Evolutionary conservation across 495 filamentous ascomycete genomes (phyloP).

Genomic region (Symbiotaphrina buchneri): DNA sequence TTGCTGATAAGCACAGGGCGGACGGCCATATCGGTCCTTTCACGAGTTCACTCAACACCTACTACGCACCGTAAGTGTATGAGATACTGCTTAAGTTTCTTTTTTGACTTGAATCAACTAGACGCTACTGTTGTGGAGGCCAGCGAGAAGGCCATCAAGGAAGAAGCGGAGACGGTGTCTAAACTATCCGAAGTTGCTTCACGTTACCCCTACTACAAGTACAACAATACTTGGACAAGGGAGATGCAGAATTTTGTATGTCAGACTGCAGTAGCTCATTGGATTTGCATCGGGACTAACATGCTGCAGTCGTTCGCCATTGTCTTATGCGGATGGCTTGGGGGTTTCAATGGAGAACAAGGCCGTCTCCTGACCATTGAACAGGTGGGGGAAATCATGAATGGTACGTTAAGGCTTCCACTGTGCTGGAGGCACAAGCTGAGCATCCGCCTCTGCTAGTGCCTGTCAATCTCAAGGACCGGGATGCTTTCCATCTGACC

Average conservation of each 20-base stretch:
- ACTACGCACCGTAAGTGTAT: conserved; percentile 41
- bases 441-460: conserved; percentile 24
- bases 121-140: conserved; percentile 27
- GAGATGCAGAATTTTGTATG: conserved; percentile 61
- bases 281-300: conserved; percentile 5
- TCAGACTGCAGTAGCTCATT: conserved; percentile 2
- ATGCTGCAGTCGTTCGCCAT: conserved; percentile 31
- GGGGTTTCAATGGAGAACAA: conserved; percentile 22
- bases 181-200: conserved; percentile 50
- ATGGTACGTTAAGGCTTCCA: conserved; percentile 24
- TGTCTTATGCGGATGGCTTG: conserved; percentile 57
- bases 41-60: conserved; percentile 75
- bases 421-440: conserved; percentile 1
- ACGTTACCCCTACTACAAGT: conserved; percentile 85
- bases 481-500: conserved; percentile 80
- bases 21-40: conserved; percentile 55
- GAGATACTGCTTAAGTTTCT: conserved; percentile 1
- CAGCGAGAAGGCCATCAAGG: conserved; percentile 29
- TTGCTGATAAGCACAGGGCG: conserved; percentile 19
- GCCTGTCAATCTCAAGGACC: conserved; percentile 81
- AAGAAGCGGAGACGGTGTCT: conserved; percentile 28
- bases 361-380: conserved; percentile 69
- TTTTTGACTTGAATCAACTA: conserved; percentile 16
- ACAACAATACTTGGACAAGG: conserved; percentile 60
- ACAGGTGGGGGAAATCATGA: conserved; percentile 54